Percentiles rank a stretch among this genome's conserved stretches.
These are phyloP conservation scores for Stachybotrys echinatus DNA, from an alignment of 2,329 filamentous ascomycete genomes.

Conservation along the genomic window DNA sequence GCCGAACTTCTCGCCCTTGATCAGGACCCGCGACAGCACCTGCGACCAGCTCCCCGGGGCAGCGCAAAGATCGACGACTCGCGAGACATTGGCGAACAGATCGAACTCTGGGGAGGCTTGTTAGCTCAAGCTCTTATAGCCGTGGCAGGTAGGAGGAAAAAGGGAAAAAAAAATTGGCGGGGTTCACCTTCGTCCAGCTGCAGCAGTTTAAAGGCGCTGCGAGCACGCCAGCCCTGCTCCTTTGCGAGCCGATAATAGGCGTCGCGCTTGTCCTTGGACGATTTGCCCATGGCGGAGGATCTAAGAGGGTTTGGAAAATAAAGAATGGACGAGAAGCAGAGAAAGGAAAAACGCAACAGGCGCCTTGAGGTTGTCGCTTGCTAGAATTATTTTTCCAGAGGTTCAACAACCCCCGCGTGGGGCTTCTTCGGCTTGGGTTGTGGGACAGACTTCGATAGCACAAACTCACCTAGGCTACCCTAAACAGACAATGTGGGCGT, in stretches of 20 bases:
- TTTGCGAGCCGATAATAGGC: slow-evolving; percentile 97
- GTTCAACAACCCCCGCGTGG: not conserved
- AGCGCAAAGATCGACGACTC: slow-evolving; percentile 93
- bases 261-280: slow-evolving; percentile 97
- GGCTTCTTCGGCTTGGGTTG: not conserved
- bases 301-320: not conserved
- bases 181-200: slow-evolving; percentile 75
- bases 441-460: not conserved
- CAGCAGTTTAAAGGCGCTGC: slow-evolving; percentile 94
- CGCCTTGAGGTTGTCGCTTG: too few species aligned
- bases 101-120: slow-evolving; percentile 66
- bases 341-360: too few species aligned
- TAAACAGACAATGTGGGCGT: not conserved
- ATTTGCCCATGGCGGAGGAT: slow-evolving; percentile 71
- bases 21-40: slow-evolving; percentile 86
- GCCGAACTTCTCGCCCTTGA: slow-evolving; percentile 89
- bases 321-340: not conserved
- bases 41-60: slow-evolving; percentile 97
- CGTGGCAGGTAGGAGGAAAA: not conserved
- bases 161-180: too few species aligned
- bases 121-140: slow-evolving; percentile 6
- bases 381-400: not conserved
- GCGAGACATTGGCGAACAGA: slow-evolving; percentile 81
- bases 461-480: not conserved
- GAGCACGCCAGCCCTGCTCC: slow-evolving; percentile 96